These are phyloP conservation scores for Aspergillus olivimuriae DNA, from an alignment of 495 filamentous ascomycete species.

Conservation along the genomic window DNA sequence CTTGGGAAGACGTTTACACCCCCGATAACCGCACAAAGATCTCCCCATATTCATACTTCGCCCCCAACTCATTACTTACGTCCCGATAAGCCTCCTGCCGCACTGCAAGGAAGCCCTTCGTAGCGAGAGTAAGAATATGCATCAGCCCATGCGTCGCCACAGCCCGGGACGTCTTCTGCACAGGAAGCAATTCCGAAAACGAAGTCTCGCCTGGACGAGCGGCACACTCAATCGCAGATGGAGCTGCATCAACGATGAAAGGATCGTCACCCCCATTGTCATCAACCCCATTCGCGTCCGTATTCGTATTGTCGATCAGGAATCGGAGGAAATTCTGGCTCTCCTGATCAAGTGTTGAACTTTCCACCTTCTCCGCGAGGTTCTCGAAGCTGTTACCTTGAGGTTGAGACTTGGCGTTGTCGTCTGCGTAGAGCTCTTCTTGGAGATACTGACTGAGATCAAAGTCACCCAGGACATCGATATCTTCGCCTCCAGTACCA, in stretches of 20 bases:
- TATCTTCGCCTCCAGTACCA: conserved; percentile 29
- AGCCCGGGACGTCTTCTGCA: conserved; percentile 41
- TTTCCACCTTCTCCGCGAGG: conserved; percentile 8
- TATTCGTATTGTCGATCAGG: conserved; percentile 34
- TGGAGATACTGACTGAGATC: conserved; percentile 36
- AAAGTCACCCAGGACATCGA: conserved; percentile 35
- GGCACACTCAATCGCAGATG: background rate
- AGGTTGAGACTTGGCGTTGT: conserved; percentile 1
- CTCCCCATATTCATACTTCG: conserved; percentile 26
- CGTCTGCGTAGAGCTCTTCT: conserved; percentile 19
- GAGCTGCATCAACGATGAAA: background rate
- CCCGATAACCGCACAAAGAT: conserved; percentile 19
- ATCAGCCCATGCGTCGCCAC: conserved; percentile 70
- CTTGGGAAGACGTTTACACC: too few species aligned
- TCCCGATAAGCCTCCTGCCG: conserved; percentile 20
- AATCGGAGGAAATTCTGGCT: conserved; percentile 56
- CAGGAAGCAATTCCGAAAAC: conserved; percentile 59
- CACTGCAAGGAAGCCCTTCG: conserved; percentile 44
- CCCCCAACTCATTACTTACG: conserved; percentile 17
- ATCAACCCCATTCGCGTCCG: conserved; percentile 4
- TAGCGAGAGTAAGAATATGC: conserved; percentile 64
- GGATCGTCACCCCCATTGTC: background rate
- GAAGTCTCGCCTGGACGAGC: conserved; percentile 23
- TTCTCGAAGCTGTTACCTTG: conserved; percentile 25
- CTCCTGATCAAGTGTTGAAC: conserved; percentile 49